Evolutionary conservation across 495 filamentous ascomycete species (phyloP).

Genomic region (Annulohypoxylon stygium): DNA sequence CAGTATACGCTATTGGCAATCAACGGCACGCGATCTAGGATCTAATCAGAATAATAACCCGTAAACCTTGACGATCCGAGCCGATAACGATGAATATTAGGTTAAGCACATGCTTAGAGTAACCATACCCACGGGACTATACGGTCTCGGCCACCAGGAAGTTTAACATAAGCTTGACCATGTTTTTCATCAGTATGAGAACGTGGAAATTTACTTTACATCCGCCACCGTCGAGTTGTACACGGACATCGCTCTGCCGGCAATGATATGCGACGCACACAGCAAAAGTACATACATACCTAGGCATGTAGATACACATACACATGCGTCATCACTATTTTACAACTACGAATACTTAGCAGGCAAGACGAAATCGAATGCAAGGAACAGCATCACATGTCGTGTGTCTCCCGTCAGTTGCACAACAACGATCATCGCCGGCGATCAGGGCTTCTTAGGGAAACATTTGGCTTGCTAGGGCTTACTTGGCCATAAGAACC

Average conservation of each 20-base stretch:
- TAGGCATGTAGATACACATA: neutral
- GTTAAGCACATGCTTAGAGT: conserved; percentile 1
- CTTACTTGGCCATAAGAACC: neutral
- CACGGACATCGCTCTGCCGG: conserved; percentile 1
- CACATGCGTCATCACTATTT: neutral
- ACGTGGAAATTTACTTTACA: neutral
- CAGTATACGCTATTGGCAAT: conserved; percentile 25
- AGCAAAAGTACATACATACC: neutral
- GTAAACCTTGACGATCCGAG: conserved; percentile 12
- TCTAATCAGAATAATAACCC: conserved; percentile 5
- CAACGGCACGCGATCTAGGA: conserved; percentile 15
- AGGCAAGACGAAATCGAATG: neutral
- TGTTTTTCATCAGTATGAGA: conserved; percentile 3
- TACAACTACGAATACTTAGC: neutral
- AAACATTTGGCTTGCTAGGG: neutral
- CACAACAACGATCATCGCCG: conserved; percentile 31
- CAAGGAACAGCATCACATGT: conserved; percentile 23
- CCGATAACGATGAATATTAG: neutral
- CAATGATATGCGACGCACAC: neutral
- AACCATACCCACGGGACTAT: conserved; percentile 5
- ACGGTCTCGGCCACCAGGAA: neutral
- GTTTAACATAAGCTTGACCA: neutral
- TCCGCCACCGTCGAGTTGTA: conserved; percentile 3
- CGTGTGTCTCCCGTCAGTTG: conserved; percentile 26
- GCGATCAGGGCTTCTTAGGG: conserved; percentile 25